phyloP scores from a whole-genome alignment of 208 protist species.

The Blastocrithidia nonstop region DNA sequence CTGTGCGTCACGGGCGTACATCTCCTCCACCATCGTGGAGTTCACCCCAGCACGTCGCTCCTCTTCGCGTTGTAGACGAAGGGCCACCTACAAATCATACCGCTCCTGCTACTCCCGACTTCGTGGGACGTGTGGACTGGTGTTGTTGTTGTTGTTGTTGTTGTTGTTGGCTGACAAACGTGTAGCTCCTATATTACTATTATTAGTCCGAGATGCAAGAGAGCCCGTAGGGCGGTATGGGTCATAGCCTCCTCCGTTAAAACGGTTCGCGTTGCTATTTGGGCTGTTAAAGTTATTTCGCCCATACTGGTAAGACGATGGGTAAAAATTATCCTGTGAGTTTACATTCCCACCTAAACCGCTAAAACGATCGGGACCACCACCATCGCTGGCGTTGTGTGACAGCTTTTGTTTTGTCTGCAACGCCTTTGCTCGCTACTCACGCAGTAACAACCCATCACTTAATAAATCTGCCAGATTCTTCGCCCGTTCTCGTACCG shows the following conservation, averaged over 20 bases:
- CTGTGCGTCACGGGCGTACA: constrained; percentile 28
- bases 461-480: constrained; percentile 69
- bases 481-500: constrained; percentile 71
- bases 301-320: too few relatives aligned
- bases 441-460: constrained; percentile 53
- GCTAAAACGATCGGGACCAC: constrained; percentile 8
- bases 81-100: constrained; percentile 69
- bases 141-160: not conserved
- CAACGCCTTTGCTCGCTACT: constrained; percentile 61
- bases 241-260: constrained; percentile 13
- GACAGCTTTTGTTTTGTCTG: constrained; percentile 52
- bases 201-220: not conserved
- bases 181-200: too few relatives aligned
- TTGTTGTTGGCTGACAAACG: too few relatives aligned
- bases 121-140: constrained; percentile 9
- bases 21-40: constrained; percentile 44
- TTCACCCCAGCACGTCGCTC: constrained; percentile 53
- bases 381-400: constrained; percentile 18
- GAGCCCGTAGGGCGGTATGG: constrained; percentile 5
- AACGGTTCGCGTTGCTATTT: not conserved
- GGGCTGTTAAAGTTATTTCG: not conserved
- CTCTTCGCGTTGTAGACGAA: constrained; percentile 76
- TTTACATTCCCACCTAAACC: constrained; percentile 4
- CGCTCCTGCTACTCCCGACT: constrained; percentile 75
- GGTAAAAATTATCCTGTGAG: not conserved